phyloP scores from a whole-genome alignment of 768 basidiomycete species.

The Dendrothele bispora region DNA sequence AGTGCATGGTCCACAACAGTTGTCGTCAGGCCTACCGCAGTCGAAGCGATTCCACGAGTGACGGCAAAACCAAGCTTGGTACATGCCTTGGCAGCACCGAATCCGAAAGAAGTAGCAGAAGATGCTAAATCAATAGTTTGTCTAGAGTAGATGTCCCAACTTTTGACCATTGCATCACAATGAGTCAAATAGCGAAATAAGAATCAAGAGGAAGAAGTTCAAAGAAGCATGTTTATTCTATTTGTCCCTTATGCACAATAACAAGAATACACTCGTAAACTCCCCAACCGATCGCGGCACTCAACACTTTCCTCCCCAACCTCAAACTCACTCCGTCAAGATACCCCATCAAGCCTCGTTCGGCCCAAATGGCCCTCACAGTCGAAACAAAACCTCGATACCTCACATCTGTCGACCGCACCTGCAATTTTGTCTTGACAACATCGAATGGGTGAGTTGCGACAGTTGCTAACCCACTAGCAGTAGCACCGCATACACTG shows the following conservation, averaged over 20 bases:
- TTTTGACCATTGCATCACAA: conserved; percentile 36
- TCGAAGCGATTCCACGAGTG: conserved; percentile 58
- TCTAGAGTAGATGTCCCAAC: conserved; percentile 54
- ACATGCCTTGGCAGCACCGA: conserved; percentile 62
- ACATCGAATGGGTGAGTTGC: conserved; percentile 93
- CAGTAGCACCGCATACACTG: conserved; percentile 69
- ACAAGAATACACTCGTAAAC: conserved; percentile 82
- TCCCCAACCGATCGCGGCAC: conserved; percentile 90
- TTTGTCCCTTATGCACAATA: too few relatives aligned
- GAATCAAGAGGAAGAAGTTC: too few relatives aligned
- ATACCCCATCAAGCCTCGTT: conserved; percentile 78
- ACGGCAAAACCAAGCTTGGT: conserved; percentile 75
- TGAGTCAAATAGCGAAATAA: too few relatives aligned
- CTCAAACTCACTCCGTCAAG: conserved; percentile 86
- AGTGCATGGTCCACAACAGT: conserved; percentile 64
- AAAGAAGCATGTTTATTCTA: too few relatives aligned
- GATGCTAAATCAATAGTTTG: conserved; percentile 70
- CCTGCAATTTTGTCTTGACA: conserved; percentile 91
- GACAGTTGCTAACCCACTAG: conserved; percentile 82
- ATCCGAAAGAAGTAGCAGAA: conserved; percentile 60
- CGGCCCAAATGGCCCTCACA: conserved; percentile 64
- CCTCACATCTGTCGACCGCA: conserved; percentile 71
- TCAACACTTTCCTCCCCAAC: conserved; percentile 81
- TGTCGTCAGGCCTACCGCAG: conserved; percentile 58
- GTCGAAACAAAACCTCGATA: conserved; percentile 76